Evolutionary conservation across 2,329 filamentous ascomycete genomes (phyloP), one percentile per base, ranked within the genome.

Genomic region (Leptodontidium sp.): DNA sequence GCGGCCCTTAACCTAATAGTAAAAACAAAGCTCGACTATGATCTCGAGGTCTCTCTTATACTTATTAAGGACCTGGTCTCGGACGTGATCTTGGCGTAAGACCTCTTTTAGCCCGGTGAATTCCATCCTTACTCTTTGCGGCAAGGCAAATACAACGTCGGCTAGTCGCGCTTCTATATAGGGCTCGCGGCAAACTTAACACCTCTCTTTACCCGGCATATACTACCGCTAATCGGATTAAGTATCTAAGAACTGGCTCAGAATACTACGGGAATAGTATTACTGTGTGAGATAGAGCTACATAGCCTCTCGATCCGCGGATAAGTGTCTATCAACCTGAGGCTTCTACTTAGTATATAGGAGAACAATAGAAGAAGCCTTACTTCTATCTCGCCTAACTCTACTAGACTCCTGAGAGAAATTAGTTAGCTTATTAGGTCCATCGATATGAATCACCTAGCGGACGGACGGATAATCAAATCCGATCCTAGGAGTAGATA

Each of bases 171-270:
- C 45, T 49, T 66, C 49, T 17, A 1, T 55, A 47, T 69, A 21
- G 26, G 49, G 43, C 35, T 66, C 24, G 15, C 24, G 15, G 43
- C 9, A 62, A 32, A 62, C 59, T 14, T 62, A 21, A 40, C 65
- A 70, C 24, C 17, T 32, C 47, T 67, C 65, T 2, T 70, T 35
- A 21, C 61, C 32, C 4, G 43, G 4, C 32, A 70, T 71, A 47
- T 32, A 73, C 64, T 29, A 71, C 26, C 55, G 62, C 67, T 24
- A 73, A 50, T 73, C 11, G 2, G 53, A 21, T 24, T 50, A 17
- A 17, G 43, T n/a, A 63, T 73, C 64, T 2, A 73, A 35, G 21
- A 71, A 71, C 47, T 73, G 57, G 57, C 69, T 73, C 1, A 73
- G 40, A 29, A 71, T 45, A n/a, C 55, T 24, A 9, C 53, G 49